These are phyloP conservation scores for Gonapodya sp. DNA, from an alignment of 192 early-diverging fungal species.

Conservation along the genomic window DNA sequence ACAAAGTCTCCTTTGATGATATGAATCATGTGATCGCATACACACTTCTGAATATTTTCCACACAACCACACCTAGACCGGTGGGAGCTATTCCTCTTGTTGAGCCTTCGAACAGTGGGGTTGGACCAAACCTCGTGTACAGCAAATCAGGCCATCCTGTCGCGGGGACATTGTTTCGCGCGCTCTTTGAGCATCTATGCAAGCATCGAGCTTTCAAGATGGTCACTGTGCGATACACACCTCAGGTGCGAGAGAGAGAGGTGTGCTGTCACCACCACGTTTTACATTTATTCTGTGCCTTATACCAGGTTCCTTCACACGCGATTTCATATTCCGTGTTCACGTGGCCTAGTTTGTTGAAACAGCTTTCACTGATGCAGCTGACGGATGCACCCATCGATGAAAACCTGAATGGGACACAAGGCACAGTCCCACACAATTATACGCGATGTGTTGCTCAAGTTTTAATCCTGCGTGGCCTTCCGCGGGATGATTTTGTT, in stretches of 20 bases:
- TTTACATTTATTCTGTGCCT: neutral
- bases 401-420: slow-evolving; percentile 13
- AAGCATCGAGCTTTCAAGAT: neutral
- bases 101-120: neutral
- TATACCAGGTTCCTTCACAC: neutral
- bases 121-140: neutral
- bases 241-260: slow-evolving; percentile 12
- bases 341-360: slow-evolving; percentile 11
- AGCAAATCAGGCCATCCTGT: too few species aligned
- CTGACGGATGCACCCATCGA: slow-evolving; percentile 12
- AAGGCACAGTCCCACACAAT: neutral
- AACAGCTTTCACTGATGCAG: slow-evolving; percentile 8
- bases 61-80: neutral
- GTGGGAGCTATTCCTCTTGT: neutral
- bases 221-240: slow-evolving; percentile 10
- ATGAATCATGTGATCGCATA: slow-evolving; percentile 1
- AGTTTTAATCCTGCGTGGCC: neutral
- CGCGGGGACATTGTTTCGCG: neutral
- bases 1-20: neutral
- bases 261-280: neutral
- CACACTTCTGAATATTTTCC: neutral
- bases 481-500: neutral
- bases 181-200: neutral
- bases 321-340: neutral
- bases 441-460: neutral